Evolutionary conservation across 2,329 filamentous ascomycete species (phyloP), one percentile per base, ranked within the genome.

Genomic region (Plenodomus lindquistii): DNA sequence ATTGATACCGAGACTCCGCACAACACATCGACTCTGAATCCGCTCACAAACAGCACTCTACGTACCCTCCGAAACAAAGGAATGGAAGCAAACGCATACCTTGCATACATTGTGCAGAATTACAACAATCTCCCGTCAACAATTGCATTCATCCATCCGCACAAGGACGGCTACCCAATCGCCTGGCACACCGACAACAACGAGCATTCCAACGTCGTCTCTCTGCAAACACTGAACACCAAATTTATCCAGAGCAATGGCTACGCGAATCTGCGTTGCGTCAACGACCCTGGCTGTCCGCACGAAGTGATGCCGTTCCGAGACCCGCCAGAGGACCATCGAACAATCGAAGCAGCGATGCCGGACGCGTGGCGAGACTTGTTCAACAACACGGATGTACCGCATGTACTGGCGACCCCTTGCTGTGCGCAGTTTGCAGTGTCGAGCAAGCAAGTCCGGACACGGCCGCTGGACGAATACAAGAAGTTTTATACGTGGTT

Each of bases 361-460:
- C 29, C 48, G 3, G 41, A 41, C 9, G 60, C 57, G 18, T 65
- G 60, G 62, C 34, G 39, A 3, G 42, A 60, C 13, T 50, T 62
- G 16, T 52, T 57, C 29, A 50, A 46, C 11, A 47, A 52, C 1
- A 46, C 37, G 4, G 35, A 57, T 36, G 54, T 57, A 22, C 58
- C 58, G 27, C 40, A 47, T 1, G 27, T 54, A 17, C 71, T 81
- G 5, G 78, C 73, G 1, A 72, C 73, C 2, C 72, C 74, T 13
- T 81, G 79, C 55, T 81, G 69, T 54, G 65, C 66, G 10, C 64
- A 73, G 31, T 73, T 73, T 48, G 70, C 70, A 4, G 70, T 73
- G 9, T 63, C 57, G n/a, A 54, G 53, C 16, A 51, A 55, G 20
- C 63, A 70, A 47, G 54, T 73, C 8, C 46, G 50, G 39, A 52